Base-by-base conservation (phyloP, 768 basidiomycete species). In the Thelephora ganbajun region DNA sequence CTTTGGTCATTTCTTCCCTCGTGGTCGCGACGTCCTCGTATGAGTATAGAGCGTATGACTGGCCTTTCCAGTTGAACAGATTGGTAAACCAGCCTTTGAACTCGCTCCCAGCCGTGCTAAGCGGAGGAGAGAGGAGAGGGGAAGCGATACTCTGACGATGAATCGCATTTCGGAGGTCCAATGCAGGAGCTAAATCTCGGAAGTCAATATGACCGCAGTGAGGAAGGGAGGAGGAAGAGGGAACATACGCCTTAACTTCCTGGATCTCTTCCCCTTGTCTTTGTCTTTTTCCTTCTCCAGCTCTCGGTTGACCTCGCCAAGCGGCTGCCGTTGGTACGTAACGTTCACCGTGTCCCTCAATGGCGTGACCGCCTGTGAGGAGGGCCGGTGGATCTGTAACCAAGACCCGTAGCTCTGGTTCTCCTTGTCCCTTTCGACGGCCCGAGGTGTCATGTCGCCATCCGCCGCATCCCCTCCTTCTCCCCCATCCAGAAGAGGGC, bases 1-100 rank as follows among this genome's bases (percentile, higher is more conserved):
- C 66, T 4, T 79, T 69, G 13, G 71, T 67, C 44, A 78, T 72
- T 53, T 83, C 79, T 33, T 71, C 61, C 11, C 85, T 75, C 5
- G 90, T 92, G 33, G 72, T 69, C 13, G 63, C 62, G 37, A 79
- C 56, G 49, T 76, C 72, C 48, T 76, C 70, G 13, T 63, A 53
- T 3, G 83, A 85, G 59, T 79, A 82, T 23, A 78, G 62, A 50
- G 65, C 61, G 57, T 64, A 70, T 19, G 70, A 64, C 47, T 77
- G 75, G 30, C 72, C 69, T 59, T 86, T 91, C 86, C 90, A 96
- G 62, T 80, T 86, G 70, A 98, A 97, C 26, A 98, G 69, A 54
- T 86, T 94, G 18, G 89, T 87, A 65, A 98, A 93, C 93, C 93
- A 96, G 33, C 83, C 85, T 59, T 83, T 85, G 64, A 88, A 79